A percentile compares a stretch with the other conserved stretches of the same genome.
Conservation (phyloP, 805 yeast species). For the Ogataea henricii region DNA sequence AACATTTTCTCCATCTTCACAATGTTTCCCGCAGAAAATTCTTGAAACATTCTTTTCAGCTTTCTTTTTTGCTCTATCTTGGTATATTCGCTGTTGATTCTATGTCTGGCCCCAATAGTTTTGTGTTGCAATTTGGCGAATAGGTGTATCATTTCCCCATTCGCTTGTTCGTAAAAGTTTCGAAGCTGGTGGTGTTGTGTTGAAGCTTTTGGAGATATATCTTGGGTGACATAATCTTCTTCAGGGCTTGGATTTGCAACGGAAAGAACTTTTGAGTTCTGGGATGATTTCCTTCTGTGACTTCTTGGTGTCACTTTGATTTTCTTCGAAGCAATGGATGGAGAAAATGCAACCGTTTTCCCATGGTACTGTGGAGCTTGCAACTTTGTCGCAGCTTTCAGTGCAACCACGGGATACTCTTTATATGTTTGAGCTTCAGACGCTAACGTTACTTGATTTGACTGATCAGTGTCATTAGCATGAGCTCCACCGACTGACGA, state of each 20-base stretch:
- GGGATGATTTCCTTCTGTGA: background rate
- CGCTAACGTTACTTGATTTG: constrained; percentile 8
- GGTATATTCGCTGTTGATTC: constrained; percentile 18
- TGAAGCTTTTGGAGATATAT: background rate
- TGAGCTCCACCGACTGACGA: background rate
- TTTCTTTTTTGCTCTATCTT: constrained; percentile 25
- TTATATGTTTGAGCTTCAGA: constrained; percentile 3
- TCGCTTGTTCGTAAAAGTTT: constrained; percentile 18
- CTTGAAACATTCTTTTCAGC: constrained; percentile 32
- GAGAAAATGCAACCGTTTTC: constrained; percentile 21
- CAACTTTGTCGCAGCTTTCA: background rate
- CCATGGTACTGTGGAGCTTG: background rate
- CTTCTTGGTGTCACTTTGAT: background rate
- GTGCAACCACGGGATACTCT: background rate
- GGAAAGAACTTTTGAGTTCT: constrained; percentile 2
- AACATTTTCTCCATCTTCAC: constrained; percentile 69
- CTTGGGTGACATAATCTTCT: background rate
- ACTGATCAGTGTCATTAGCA: constrained; percentile 1
- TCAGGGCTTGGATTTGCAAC: constrained; percentile 17
- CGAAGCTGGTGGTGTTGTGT: constrained; percentile 11
- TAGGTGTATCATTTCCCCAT: constrained; percentile 21
- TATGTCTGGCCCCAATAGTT: constrained; percentile 26
- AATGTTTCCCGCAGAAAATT: constrained; percentile 57
- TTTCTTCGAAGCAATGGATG: constrained; percentile 8
- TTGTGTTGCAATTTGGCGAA: constrained; percentile 26